These are phyloP conservation scores for Verticillium nonalfalfae DNA, from an alignment of 2,329 filamentous ascomycete genomes.

Conservation along the genomic window DNA sequence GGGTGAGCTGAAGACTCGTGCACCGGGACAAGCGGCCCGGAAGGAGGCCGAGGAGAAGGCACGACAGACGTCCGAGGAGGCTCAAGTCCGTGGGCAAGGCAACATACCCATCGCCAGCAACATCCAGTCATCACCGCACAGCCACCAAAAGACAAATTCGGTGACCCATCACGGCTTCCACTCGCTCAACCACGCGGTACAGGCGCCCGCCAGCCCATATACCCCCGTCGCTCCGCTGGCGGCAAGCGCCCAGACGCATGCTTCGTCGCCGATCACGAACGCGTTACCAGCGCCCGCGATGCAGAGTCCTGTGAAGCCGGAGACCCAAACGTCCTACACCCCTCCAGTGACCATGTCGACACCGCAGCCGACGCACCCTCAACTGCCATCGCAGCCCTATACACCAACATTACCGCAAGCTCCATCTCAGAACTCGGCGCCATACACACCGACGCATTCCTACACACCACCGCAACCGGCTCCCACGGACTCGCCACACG, in stretches of 20 bases:
- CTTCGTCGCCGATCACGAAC: conserved; percentile 1
- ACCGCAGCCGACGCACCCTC: conserved; percentile 16
- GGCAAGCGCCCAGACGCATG: background rate
- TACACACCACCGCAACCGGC: conserved; percentile 10
- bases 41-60: conserved; percentile 62
- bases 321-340: background rate
- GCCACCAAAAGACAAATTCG: background rate
- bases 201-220: conserved; percentile 7
- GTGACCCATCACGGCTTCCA: conserved; percentile 1
- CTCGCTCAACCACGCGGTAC: background rate
- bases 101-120: conserved; percentile 50
- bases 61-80: conserved; percentile 51
- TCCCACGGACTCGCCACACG: conserved; percentile 15
- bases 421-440: background rate
- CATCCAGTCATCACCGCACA: conserved; percentile 34
- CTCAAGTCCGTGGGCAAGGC: conserved; percentile 54
- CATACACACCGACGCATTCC: conserved; percentile 15
- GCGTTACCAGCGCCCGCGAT: background rate
- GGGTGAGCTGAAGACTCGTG: conserved; percentile 80
- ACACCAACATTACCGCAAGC: conserved; percentile 8
- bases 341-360: conserved; percentile 13
- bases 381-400: conserved; percentile 11
- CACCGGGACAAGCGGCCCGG: conserved; percentile 65
- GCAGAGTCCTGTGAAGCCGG: background rate
- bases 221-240: background rate